phyloP scores from a whole-genome alignment of 2,329 filamentous ascomycete genomes.

The Stemphylium lycopersici region DNA sequence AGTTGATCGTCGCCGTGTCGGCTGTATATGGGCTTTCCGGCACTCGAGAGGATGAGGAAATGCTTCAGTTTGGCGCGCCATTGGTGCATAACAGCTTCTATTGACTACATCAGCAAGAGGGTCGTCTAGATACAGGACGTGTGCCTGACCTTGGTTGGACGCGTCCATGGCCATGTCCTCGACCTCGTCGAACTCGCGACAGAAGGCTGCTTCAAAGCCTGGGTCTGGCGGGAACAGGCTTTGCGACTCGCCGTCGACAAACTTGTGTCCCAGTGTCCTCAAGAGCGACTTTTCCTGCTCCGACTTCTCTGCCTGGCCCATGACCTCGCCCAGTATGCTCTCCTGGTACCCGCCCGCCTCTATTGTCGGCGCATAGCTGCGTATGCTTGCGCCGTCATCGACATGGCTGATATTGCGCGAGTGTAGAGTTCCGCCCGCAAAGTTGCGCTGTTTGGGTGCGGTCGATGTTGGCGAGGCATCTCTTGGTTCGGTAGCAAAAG shows the following conservation, averaged over 20 bases:
- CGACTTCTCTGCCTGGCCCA: conserved; percentile 67
- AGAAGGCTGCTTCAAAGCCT: conserved; percentile 68
- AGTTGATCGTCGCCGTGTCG: conserved; percentile 88
- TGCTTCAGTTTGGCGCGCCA: conserved; percentile 97
- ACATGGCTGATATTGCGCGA: conserved; percentile 59
- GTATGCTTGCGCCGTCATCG: conserved; percentile 70
- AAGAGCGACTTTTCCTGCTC: conserved; percentile 69
- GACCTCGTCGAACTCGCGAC: conserved; percentile 78
- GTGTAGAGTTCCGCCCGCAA: conserved; percentile 48
- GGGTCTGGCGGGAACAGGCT: conserved; percentile 54
- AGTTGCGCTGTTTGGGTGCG: conserved; percentile 49
- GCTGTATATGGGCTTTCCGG: conserved; percentile 97
- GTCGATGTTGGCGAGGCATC: conserved; percentile 37
- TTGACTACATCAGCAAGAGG: conserved; percentile 37
- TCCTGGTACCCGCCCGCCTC: conserved; percentile 74
- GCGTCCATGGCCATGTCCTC: conserved; percentile 63
- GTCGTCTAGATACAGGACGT: conserved; percentile 19
- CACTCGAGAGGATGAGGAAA: conserved; percentile 93
- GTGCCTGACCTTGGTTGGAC: conserved; percentile 65
- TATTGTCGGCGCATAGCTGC: conserved; percentile 69
- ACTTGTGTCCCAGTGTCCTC: conserved; percentile 68
- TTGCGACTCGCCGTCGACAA: conserved; percentile 61
- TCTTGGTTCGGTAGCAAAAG: conserved; percentile 64
- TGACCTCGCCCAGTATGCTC: conserved; percentile 77
- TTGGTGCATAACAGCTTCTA: conserved; percentile 63